Base-by-base conservation (phyloP, 352 stramenopile genomes). In the Globisporangium irregulare region DNA sequence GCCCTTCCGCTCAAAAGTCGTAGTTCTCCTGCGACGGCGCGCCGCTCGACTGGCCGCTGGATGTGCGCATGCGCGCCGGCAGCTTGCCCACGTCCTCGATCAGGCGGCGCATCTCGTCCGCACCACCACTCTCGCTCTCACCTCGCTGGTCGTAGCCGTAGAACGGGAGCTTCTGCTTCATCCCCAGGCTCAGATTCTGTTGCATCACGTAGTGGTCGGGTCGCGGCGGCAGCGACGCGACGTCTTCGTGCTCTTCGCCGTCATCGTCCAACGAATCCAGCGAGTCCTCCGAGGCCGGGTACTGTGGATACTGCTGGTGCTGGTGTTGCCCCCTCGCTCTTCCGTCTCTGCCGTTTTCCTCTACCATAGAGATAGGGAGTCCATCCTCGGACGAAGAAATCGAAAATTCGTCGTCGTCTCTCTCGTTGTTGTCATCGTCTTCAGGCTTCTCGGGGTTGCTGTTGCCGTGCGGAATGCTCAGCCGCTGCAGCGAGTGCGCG, bases 11-110 rank as follows among this genome's bases (percentile, higher is more conserved):
- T 50, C 18, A 84, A 71, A 86, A 77, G 53, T 82, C 74, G 66
- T 83, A 79, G 60, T 80, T 87, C 50, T 87, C 79, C 46, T 75
- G 78, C 1, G 77, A 79, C 9, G 78, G 79, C 18, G 79, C 79
- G n/a, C 79, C 79, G 29, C 68, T 83, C 20, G 79, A 87, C 60
- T 87, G 79, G 0, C 79, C 79, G 58, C 79, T 87, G 14, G 77
- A 85, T 60, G 77, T 85, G 3, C 79, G 79, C 53, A 76, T 84
- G 56, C 79, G 79, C 51, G 79, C 58, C 3, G 82, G 82, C 36
- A 74, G 67, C 38, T 76, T 79, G 9, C 69, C 73, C 9, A 92
- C 60, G 1, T 79, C 73, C 64, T 91, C 81, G 64, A 91, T 80
- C 2, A 91, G 67, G 48, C 86, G 76, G 15, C 82, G 84, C 56